phyloP scores from a whole-genome alignment of 2,329 filamentous ascomycete genomes.

The Talaromyces sp. region DNA sequence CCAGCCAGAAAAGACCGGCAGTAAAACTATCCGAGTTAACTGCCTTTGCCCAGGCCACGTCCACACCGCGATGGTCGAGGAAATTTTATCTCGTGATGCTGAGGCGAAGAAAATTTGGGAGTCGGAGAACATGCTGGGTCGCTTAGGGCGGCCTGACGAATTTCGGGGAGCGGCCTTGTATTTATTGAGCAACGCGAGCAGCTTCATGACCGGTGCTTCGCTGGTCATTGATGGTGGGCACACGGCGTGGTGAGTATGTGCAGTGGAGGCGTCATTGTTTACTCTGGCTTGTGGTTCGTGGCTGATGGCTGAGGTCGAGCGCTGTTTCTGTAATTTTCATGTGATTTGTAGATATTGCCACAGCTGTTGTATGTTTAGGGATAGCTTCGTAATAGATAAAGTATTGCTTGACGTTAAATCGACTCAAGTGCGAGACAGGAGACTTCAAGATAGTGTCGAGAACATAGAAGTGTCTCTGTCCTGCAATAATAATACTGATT shows the following conservation, averaged over 20 bases:
- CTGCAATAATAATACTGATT: too few species aligned
- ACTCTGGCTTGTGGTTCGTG: too few species aligned
- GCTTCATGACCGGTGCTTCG: conserved; percentile 65
- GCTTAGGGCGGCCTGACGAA: conserved; percentile 51
- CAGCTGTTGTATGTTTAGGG: too few species aligned
- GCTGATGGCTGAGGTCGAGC: too few species aligned
- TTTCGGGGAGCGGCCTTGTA: conserved; percentile 63
- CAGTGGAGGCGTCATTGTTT: not conserved
- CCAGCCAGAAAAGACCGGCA: conserved; percentile 13
- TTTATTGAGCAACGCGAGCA: conserved; percentile 60
- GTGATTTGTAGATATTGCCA: too few species aligned
- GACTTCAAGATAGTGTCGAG: too few species aligned
- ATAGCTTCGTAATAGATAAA: not conserved
- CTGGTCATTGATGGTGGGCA: conserved; percentile 68
- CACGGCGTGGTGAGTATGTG: conserved; percentile 33
- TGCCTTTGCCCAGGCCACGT: conserved; percentile 50
- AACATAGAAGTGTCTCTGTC: too few species aligned
- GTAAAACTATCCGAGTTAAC: conserved; percentile 49
- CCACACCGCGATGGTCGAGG: conserved; percentile 69
- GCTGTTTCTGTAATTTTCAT: too few species aligned
- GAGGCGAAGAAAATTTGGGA: conserved; percentile 46
- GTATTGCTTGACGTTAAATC: not conserved
- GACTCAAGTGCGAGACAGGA: not conserved
- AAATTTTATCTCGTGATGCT: conserved; percentile 68
- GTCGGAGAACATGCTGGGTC: conserved; percentile 46